Percentiles rank a stretch among this genome's conserved stretches.
phyloP scores from a whole-genome alignment of 768 basidiomycete genomes.

The Galerina marginata region DNA sequence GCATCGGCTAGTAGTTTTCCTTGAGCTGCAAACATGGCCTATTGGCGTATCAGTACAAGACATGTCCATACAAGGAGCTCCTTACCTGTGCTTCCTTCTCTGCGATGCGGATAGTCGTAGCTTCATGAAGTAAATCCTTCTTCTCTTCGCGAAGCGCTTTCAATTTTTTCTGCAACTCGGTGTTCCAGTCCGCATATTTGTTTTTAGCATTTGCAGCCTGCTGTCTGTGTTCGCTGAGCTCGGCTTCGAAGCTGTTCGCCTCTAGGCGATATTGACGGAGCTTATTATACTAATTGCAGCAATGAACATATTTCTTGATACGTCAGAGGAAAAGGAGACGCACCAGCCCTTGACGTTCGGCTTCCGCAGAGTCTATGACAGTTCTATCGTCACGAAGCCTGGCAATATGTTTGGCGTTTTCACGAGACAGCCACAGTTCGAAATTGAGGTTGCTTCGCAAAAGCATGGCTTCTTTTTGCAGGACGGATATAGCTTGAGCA shows the following conservation, averaged over 20 bases:
- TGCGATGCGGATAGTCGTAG: conserved; percentile 66
- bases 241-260: conserved; percentile 67
- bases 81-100: conserved; percentile 73
- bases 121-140: conserved; percentile 74
- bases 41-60: neutral
- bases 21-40: conserved; percentile 76
- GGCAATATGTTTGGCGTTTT: conserved; percentile 85
- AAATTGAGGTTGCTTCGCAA: conserved; percentile 85
- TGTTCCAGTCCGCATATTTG: conserved; percentile 86
- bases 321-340: conserved; percentile 26
- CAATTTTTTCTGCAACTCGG: conserved; percentile 76
- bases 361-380: conserved; percentile 74
- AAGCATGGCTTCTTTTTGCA: conserved; percentile 79
- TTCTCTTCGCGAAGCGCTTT: conserved; percentile 80
- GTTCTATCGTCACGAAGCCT: conserved; percentile 77
- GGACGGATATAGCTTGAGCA: conserved; percentile 64
- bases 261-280: conserved; percentile 76
- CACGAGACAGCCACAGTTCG: conserved; percentile 81
- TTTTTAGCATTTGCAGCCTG: conserved; percentile 76
- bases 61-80: neutral
- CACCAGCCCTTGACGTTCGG: conserved; percentile 83
- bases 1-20: conserved; percentile 75
- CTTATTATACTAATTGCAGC: conserved; percentile 71
- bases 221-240: conserved; percentile 74
- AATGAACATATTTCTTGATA: neutral